These are phyloP conservation scores for Austropuccinia psidii DNA, from an alignment of 1,284 basidiomycete genomes.

Conservation along the genomic window DNA sequence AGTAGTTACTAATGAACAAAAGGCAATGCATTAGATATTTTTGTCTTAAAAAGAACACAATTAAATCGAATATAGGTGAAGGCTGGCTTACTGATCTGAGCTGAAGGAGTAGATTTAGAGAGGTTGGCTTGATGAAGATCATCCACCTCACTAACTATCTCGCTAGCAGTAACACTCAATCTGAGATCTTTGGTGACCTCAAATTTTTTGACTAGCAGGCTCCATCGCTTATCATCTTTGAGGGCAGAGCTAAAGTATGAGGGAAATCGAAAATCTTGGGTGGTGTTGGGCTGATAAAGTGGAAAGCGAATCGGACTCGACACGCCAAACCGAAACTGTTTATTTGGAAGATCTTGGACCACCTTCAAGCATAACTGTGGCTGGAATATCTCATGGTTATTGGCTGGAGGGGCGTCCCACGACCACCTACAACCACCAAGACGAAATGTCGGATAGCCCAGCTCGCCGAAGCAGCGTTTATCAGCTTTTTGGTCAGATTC, in stretches of 20 bases:
- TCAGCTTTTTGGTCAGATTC: slow-evolving; percentile 18
- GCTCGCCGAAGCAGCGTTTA: background rate
- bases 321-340: slow-evolving; percentile 2
- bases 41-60: too few relatives aligned
- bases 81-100: too few relatives aligned
- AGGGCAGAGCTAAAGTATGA: background rate
- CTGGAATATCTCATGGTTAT: background rate
- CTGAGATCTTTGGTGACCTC: background rate
- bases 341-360: slow-evolving; percentile 16
- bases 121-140: background rate
- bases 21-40: too few relatives aligned
- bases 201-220: background rate
- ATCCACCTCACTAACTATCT: background rate
- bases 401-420: background rate
- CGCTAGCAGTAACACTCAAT: background rate
- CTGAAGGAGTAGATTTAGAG: background rate
- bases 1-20: too few relatives aligned
- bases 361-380: slow-evolving; percentile 23
- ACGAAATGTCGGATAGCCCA: slow-evolving; percentile 10
- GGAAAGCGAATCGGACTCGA: background rate
- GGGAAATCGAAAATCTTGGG: background rate
- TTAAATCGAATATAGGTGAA: too few relatives aligned
- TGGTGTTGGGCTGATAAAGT: background rate
- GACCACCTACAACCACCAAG: slow-evolving; percentile 28
- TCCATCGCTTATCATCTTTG: background rate